phyloP scores from a whole-genome alignment of 2,329 filamentous ascomycete species.

The Lasiodiplodia sp. region DNA sequence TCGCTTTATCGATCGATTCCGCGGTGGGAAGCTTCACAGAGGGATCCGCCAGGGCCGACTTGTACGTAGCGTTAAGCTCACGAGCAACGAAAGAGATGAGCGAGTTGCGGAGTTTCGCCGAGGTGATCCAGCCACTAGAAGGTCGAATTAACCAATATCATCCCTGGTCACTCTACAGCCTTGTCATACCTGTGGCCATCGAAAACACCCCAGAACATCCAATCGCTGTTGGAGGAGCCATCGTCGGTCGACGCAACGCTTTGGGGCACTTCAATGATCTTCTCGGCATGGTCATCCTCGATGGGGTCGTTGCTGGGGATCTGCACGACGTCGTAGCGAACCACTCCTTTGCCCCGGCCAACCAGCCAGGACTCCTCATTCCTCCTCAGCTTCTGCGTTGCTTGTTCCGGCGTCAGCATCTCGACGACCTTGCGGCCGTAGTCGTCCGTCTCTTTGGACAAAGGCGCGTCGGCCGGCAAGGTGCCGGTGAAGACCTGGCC shows the following conservation, averaged over 20 bases:
- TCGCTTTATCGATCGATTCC: conserved; percentile 85
- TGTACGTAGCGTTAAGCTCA: conserved; percentile 92
- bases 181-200: conserved; percentile 83
- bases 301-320: conserved; percentile 97
- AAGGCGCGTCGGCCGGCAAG: conserved; percentile 82
- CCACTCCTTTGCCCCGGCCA: conserved; percentile 86
- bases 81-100: conserved; percentile 92
- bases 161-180: conserved; percentile 38
- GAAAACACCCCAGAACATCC: conserved; percentile 99
- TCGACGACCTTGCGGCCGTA: conserved; percentile 86
- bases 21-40: conserved; percentile 71
- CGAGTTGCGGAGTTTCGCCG: conserved; percentile 90
- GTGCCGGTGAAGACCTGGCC: conserved; percentile 90
- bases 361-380: conserved; percentile 93
- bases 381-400: conserved; percentile 84
- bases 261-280: conserved; percentile 89
- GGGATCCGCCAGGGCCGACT: conserved; percentile 68
- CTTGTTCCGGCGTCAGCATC: conserved; percentile 96
- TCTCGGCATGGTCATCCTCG: conserved; percentile 97
- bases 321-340: conserved; percentile 94
- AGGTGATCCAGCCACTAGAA: conserved; percentile 92
- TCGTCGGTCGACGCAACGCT: conserved; percentile 63
- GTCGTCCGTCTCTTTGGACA: conserved; percentile 87
- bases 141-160: conserved; percentile 28
- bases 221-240: conserved; percentile 73